Base-by-base conservation (phyloP, 768 basidiomycete species). In the Kwoniella dejecticola region DNA sequence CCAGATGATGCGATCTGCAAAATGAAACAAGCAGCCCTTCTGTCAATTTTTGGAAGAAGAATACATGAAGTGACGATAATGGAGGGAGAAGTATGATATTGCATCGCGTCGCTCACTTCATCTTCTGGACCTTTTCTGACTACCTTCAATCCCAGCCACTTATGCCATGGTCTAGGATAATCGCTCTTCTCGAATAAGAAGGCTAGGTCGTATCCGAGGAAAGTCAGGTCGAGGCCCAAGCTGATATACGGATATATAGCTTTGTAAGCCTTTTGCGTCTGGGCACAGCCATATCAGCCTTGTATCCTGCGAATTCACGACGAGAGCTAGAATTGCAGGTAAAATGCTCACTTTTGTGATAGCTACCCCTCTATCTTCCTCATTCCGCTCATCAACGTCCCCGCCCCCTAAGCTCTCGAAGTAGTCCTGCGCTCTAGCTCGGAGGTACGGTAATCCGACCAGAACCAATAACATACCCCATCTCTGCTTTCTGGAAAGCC, bases 401-500 rank as follows among this genome's bases (percentile, higher is more conserved):
- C 87, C 89, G 23, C 94, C 95, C 4, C 95, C 93, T 13, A 97
- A 78, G 41, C 87, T 84, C 79, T 99, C 95, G 70, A 87, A 95
- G 71, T 90, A 89, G 71, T 96, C 93, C 45, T 90, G 89, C 2
- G 87, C 85, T 77, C 95, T 95, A 21, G 92, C 88, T 68, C 90
- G 84, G 23, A 95, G 62, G 75, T 96, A 98, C 4, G 95, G 95
- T 3, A 98, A 77, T 15, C 88, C 90, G 47, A 97, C 94, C 68
- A 97, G 81, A 71, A 92, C 86, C 45, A 90, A 71, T 31, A 98
- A 77, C 1, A 92, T 91, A 36, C 84, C 84, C 83, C 84, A 84
- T 57, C 91, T 83, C 69, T 95, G 92, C 60, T 80, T 81, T 60
- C 71, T 78, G 49, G 87, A 81, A 30, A 98, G 80, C 54, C 82